A percentile compares a stretch with the other conserved stretches of the same genome.
Evolutionary conservation across 495 filamentous ascomycete genomes (phyloP).

Genomic region (Neurospora sp.): DNA sequence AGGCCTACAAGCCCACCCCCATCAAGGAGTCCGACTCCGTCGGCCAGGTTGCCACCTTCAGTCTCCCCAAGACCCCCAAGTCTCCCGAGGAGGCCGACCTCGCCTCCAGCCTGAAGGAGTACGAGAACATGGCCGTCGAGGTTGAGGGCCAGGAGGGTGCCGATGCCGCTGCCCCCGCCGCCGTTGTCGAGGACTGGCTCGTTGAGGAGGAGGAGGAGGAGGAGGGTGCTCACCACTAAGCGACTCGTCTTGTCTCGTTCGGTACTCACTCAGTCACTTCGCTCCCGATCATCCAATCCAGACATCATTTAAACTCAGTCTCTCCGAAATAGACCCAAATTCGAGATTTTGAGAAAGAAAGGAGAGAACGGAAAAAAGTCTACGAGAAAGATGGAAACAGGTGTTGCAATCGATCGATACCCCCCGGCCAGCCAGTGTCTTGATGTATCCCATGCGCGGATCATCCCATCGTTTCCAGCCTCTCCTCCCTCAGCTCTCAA

Average conservation of each 20-base stretch:
- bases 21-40: conserved; percentile 80
- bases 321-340: neutral
- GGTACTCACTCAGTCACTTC: neutral
- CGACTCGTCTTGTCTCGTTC: neutral
- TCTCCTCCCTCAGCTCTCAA: neutral
- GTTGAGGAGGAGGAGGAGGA: conserved; percentile 42
- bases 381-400: neutral
- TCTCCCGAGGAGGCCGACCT: conserved; percentile 90
- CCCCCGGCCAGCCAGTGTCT: neutral
- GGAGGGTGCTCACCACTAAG: conserved; percentile 18
- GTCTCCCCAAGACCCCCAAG: conserved; percentile 61
- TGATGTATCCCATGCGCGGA: neutral
- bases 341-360: neutral
- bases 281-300: neutral
- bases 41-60: conserved; percentile 85
- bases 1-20: conserved; percentile 76
- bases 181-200: conserved; percentile 39
- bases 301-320: neutral
- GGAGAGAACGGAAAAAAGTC: neutral
- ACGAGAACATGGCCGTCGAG: conserved; percentile 87
- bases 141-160: conserved; percentile 71
- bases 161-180: conserved; percentile 21
- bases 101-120: conserved; percentile 78
- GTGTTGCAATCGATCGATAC: neutral
- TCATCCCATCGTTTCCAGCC: neutral